These are phyloP conservation scores for Scalesia atractyloides DNA, from an alignment of 129 eudicot genomes.

Conservation along the genomic window DNA sequence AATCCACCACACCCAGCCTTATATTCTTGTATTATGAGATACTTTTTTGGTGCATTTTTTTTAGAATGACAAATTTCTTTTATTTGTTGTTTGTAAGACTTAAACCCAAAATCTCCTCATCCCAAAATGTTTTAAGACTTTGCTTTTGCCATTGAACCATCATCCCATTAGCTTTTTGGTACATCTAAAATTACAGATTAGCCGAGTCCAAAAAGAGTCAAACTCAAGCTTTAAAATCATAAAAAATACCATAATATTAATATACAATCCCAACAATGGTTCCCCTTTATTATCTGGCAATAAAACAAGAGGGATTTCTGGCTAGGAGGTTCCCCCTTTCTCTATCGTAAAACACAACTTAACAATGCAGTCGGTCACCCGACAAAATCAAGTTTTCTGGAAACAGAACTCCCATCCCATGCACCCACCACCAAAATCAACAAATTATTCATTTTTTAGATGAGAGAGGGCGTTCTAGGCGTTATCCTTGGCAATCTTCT, in stretches of 20 bases:
- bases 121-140: no score
- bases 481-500: conserved; percentile 46
- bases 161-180: no score
- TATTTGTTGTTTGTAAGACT: no score
- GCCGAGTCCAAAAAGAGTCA: not conserved
- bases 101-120: no score
- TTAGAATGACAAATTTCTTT: no score
- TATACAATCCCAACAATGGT: conserved; percentile 28
- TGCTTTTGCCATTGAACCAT: no score
- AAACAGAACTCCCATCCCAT: conserved; percentile 12
- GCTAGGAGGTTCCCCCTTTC: conserved; percentile 5
- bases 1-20: no score
- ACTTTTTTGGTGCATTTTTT: no score
- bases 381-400: conserved; percentile 18
- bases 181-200: no score
- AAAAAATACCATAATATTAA: not conserved
- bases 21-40: no score
- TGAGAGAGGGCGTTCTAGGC: conserved; percentile 10
- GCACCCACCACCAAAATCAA: conserved; percentile 23
- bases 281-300: conserved; percentile 33
- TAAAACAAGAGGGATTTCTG: conserved; percentile 16
- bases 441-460: conserved; percentile 25
- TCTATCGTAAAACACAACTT: conserved; percentile 34
- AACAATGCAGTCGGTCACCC: not conserved
- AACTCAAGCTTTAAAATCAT: not conserved